Conservation (phyloP, 2,329 filamentous ascomycete genomes). For the Cladosporium sp. region DNA sequence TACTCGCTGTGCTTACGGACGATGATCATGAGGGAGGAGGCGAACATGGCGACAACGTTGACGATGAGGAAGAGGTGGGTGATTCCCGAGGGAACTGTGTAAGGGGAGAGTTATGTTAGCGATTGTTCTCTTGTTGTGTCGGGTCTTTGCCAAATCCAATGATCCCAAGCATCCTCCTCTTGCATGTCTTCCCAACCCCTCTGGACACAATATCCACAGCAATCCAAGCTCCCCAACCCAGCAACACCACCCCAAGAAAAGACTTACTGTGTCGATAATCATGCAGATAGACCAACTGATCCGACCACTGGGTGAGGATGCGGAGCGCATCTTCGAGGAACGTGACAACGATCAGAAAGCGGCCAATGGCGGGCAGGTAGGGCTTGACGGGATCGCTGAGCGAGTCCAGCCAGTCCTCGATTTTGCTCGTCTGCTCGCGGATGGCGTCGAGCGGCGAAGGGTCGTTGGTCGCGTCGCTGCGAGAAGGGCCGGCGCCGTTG, state of each 20-base stretch:
- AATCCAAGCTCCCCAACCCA: background rate
- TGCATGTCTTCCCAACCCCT: background rate
- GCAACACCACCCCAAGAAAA: too few relatives aligned
- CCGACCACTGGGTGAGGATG: slow-evolving; percentile 95
- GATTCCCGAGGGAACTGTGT: slow-evolving; percentile 76
- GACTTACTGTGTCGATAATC: slow-evolving; percentile 88
- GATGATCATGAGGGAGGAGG: slow-evolving; percentile 83
- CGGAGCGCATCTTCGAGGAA: slow-evolving; percentile 95
- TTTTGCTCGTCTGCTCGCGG: slow-evolving; percentile 93
- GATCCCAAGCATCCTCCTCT: background rate
- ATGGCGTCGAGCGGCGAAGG: slow-evolving; percentile 82
- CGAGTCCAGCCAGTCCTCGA: slow-evolving; percentile 88
- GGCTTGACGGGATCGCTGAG: slow-evolving; percentile 90
- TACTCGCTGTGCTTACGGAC: slow-evolving; percentile 88
- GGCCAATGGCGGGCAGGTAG: slow-evolving; percentile 93
- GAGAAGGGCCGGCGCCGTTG: slow-evolving; percentile 44
- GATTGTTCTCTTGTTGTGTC: background rate
- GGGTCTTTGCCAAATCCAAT: background rate
- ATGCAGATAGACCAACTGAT: slow-evolving; percentile 88
- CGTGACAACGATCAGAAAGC: slow-evolving; percentile 96
- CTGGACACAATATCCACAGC: background rate
- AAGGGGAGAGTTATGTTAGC: slow-evolving; percentile 12
- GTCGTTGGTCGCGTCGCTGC: slow-evolving; percentile 59
- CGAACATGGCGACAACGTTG: slow-evolving; percentile 85
- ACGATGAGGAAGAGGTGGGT: slow-evolving; percentile 89